These are phyloP conservation scores for Chaetomiaceae sp. DNA, from an alignment of 2,329 filamentous ascomycete species.

Conservation along the genomic window DNA sequence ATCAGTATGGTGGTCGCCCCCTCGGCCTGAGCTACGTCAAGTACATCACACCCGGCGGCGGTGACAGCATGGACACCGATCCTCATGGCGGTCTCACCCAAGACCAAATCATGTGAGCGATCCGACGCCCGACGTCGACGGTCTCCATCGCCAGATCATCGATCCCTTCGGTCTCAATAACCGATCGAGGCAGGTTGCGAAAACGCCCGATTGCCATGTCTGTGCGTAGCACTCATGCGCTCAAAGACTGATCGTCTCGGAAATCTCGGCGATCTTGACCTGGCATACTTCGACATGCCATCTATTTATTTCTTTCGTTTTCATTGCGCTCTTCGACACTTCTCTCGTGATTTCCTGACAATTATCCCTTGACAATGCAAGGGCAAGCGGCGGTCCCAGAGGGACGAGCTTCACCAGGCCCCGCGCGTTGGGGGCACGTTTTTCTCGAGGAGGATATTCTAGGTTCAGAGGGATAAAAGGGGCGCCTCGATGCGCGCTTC, in stretches of 20 bases:
- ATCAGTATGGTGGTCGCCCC: conserved; percentile 93
- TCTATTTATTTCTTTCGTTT: background rate
- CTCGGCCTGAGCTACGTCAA: conserved; percentile 92
- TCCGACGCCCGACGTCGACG: background rate
- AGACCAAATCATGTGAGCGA: conserved; percentile 85
- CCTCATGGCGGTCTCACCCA: conserved; percentile 77
- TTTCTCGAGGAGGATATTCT: conserved; percentile 22
- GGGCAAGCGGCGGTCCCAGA: background rate
- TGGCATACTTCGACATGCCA: background rate
- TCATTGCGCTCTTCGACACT: background rate
- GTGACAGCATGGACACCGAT: conserved; percentile 78
- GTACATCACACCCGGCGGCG: conserved; percentile 65
- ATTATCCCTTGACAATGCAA: conserved; percentile 12
- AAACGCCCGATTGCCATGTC: background rate
- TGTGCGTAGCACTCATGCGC: background rate
- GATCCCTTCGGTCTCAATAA: background rate
- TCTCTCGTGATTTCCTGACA: conserved; percentile 16
- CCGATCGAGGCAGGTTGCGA: background rate
- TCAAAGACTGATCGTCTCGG: background rate
- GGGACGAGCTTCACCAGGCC: background rate
- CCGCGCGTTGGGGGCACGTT: conserved; percentile 4
- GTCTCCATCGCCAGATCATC: background rate
- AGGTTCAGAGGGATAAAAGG: conserved; percentile 13
- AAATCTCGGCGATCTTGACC: background rate
- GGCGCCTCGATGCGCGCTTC: conserved; percentile 9